Conservation (phyloP, 176 grass and related monocot genomes). For the Microstegium vimineum region DNA sequence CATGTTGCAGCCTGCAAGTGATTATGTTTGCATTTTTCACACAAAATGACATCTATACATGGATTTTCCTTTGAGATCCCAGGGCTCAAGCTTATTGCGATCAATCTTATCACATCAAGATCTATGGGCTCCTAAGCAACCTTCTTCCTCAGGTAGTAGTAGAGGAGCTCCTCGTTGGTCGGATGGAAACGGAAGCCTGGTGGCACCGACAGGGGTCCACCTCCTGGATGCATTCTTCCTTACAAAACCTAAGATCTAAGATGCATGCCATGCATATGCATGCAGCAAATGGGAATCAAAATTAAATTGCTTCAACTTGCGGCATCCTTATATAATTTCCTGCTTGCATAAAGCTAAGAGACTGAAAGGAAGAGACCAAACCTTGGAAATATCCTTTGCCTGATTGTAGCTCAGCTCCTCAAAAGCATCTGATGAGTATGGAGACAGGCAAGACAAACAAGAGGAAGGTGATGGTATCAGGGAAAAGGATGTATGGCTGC, state of each 20-base stretch:
- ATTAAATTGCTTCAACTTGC: not conserved
- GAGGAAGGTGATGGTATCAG: constrained; percentile 14
- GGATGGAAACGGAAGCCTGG: constrained; percentile 96
- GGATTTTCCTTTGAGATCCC: constrained; percentile 84
- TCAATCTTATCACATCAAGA: constrained; percentile 96
- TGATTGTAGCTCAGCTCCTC: constrained; percentile 32
- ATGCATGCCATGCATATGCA: not conserved
- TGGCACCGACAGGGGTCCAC: constrained; percentile 60
- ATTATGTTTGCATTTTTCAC: not conserved
- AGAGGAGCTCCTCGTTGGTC: constrained; percentile 90
- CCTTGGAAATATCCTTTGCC: constrained; percentile 48
- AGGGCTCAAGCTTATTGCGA: constrained; percentile 90
- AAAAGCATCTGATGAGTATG: constrained; percentile 10
- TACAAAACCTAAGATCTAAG: constrained; percentile 60
- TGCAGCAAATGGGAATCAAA: not conserved
- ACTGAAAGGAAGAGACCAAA: constrained; percentile 47
- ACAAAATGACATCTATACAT: not conserved
- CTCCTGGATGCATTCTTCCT: constrained; percentile 76
- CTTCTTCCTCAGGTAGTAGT: constrained; percentile 99
- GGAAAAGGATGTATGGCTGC: constrained; percentile 7
- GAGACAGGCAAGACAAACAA: constrained; percentile 65
- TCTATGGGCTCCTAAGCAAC: constrained; percentile 92
- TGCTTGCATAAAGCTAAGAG: not conserved
- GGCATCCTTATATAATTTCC: constrained; percentile 35
- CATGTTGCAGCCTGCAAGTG: no score